phyloP scores from a whole-genome alignment of 345 rosid genomes.

The Eucalyptus albens region DNA sequence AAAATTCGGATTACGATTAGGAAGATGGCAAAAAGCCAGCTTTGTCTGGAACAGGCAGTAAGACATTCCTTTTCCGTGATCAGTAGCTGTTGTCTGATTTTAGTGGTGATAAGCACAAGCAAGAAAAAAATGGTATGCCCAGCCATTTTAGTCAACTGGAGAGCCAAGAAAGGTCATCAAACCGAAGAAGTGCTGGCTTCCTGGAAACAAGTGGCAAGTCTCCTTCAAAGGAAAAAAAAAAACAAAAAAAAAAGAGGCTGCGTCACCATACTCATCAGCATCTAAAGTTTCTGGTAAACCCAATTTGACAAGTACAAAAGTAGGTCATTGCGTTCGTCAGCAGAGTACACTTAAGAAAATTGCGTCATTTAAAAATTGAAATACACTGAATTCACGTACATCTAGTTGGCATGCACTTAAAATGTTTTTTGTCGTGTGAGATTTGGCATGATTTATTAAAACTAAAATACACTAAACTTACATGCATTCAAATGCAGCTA shows the following conservation, averaged over 20 bases:
- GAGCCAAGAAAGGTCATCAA: neutral
- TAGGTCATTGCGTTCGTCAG: neutral
- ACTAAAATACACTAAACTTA: too few species aligned
- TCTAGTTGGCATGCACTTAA: too few species aligned
- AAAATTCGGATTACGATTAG: neutral
- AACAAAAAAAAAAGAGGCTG: too few species aligned
- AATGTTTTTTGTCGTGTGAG: too few species aligned
- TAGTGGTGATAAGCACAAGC: neutral
- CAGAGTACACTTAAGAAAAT: fast-evolving
- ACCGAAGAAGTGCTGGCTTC: neutral
- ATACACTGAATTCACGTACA: fast-evolving
- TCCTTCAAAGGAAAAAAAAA: neutral
- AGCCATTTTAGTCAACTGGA: neutral
- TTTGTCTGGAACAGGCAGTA: neutral
- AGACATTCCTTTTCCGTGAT: neutral
- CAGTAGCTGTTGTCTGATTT: neutral
- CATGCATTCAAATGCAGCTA: neutral
- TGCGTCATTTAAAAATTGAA: fast-evolving
- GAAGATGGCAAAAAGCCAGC: neutral
- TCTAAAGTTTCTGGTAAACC: neutral
- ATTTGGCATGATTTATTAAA: too few species aligned
- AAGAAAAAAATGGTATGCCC: neutral
- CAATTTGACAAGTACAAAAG: neutral
- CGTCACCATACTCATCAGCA: neutral
- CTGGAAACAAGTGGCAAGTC: neutral